Evolutionary conservation across 352 stramenopile species (phyloP).

Genomic region (Phytophthora crassamura): DNA sequence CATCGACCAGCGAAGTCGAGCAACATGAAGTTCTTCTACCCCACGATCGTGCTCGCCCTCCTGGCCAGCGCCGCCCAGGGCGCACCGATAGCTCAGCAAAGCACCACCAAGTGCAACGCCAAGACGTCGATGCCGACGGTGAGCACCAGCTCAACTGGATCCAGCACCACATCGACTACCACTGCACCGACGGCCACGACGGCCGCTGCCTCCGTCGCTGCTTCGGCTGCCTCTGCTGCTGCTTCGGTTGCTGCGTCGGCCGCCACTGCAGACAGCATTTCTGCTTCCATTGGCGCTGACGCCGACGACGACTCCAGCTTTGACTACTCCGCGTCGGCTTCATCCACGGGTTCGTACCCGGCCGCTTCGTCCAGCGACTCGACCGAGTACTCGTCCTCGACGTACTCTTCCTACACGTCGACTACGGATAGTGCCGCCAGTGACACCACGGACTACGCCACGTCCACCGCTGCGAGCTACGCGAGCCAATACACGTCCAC

Average conservation of each 20-base stretch:
- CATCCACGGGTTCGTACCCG: conserved; percentile 3
- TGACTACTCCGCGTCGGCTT: not conserved
- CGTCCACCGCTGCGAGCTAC: conserved; percentile 6
- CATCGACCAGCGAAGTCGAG: not conserved
- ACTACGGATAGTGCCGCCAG: conserved; percentile 1
- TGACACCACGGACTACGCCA: conserved; percentile 1
- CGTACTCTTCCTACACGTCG: conserved; percentile 7
- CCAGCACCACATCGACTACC: not conserved
- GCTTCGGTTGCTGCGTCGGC: conserved; percentile 5
- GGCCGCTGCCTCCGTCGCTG: not conserved
- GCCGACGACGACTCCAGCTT: not conserved
- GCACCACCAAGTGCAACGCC: conserved; percentile 8
- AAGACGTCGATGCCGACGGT: conserved; percentile 1
- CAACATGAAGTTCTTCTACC: conserved; percentile 18
- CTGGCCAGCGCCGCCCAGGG: conserved; percentile 9
- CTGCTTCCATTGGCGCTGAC: conserved; percentile 7
- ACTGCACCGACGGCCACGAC: conserved; percentile 1
- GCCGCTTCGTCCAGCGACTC: conserved; percentile 4
- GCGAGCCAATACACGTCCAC: conserved; percentile 2
- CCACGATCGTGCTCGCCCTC: conserved; percentile 14
- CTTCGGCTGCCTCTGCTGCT: not conserved
- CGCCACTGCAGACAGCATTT: not conserved
- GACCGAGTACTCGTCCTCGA: conserved; percentile 6
- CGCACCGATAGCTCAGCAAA: conserved; percentile 1
- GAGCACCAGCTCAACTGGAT: conserved; percentile 1